Percentiles rank a stretch among this genome's conserved stretches.
phyloP scores from a whole-genome alignment of 31 red algal species.

The Porphyra umbilicalis region DNA sequence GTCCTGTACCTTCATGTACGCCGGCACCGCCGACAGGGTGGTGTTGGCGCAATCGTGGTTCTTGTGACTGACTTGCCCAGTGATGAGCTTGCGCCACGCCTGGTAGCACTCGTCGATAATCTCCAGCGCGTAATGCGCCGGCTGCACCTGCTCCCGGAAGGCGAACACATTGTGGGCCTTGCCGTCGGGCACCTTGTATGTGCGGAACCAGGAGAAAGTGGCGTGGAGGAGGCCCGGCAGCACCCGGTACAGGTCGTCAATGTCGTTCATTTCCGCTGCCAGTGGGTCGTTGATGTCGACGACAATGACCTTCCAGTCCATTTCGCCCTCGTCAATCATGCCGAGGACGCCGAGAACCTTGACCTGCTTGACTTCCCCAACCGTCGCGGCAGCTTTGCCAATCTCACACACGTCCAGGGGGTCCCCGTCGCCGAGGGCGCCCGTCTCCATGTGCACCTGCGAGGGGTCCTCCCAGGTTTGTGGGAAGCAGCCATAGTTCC shows the following conservation, averaged over 20 bases:
- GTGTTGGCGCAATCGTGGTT: slow-evolving; percentile 85
- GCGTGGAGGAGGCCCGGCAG: slow-evolving; percentile 62
- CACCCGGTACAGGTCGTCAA: slow-evolving; percentile 54
- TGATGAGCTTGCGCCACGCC: slow-evolving; percentile 46
- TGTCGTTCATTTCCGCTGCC: slow-evolving; percentile 46
- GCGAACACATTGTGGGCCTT: slow-evolving; percentile 65
- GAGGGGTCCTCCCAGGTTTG: slow-evolving; percentile 78
- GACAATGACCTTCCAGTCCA: slow-evolving; percentile 77
- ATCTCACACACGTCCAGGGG: slow-evolving; percentile 78
- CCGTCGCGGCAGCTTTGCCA: slow-evolving; percentile 22
- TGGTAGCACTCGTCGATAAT: slow-evolving; percentile 61
- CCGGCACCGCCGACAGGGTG: slow-evolving; percentile 44
- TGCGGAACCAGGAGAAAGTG: slow-evolving; percentile 82
- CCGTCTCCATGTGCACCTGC: slow-evolving; percentile 81
- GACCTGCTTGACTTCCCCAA: slow-evolving; percentile 64
- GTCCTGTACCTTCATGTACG: slow-evolving; percentile 20
- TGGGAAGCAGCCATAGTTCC: slow-evolving; percentile 76
- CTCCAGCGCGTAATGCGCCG: slow-evolving; percentile 40
- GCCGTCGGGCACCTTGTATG: slow-evolving; percentile 74
- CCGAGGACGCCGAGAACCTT: slow-evolving; percentile 69
- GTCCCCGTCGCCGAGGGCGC: slow-evolving; percentile 70
- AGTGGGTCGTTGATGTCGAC: slow-evolving; percentile 49
- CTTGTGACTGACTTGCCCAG: slow-evolving; percentile 52
- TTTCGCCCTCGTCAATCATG: slow-evolving; percentile 79
- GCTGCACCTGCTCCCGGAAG: slow-evolving; percentile 61